phyloP scores from a whole-genome alignment of 2,329 filamentous ascomycete genomes.

The Pseudocercospora fijiensis region DNA sequence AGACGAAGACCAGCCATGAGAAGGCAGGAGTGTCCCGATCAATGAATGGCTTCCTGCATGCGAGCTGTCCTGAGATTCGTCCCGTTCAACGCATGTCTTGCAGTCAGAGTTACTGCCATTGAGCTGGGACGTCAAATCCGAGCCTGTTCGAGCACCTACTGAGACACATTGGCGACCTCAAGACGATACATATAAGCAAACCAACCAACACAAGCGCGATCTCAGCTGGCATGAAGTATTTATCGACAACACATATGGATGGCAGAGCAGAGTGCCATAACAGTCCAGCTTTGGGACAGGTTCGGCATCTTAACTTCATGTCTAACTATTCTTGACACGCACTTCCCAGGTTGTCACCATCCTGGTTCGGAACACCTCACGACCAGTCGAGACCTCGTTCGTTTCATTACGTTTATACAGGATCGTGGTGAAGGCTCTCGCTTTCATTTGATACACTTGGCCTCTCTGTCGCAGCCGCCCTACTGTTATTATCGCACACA shows the following conservation, averaged over 20 bases:
- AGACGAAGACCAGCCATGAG: no score
- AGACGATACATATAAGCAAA: no score
- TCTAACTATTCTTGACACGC: constrained; percentile 6
- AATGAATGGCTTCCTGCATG: background rate
- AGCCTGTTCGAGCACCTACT: no score
- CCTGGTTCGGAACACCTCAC: background rate
- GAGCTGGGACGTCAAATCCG: no score
- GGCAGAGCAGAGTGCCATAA: no score
- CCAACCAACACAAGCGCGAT: no score
- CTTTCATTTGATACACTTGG: constrained; percentile 4
- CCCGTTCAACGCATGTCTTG: no score
- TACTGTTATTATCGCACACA: background rate
- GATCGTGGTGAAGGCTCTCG: background rate
- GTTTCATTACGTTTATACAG: constrained; percentile 6
- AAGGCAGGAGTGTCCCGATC: no score
- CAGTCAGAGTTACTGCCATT: no score
- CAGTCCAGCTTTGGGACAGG: background rate
- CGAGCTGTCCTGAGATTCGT: no score
- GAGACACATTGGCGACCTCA: no score
- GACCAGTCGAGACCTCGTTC: background rate
- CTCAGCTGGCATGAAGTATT: background rate
- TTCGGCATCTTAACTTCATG: background rate
- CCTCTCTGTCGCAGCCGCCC: background rate
- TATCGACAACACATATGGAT: background rate
- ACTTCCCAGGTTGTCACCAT: constrained; percentile 5